phyloP scores from a whole-genome alignment of 2,329 filamentous ascomycete genomes.

The Lecanicillium sp. region DNA sequence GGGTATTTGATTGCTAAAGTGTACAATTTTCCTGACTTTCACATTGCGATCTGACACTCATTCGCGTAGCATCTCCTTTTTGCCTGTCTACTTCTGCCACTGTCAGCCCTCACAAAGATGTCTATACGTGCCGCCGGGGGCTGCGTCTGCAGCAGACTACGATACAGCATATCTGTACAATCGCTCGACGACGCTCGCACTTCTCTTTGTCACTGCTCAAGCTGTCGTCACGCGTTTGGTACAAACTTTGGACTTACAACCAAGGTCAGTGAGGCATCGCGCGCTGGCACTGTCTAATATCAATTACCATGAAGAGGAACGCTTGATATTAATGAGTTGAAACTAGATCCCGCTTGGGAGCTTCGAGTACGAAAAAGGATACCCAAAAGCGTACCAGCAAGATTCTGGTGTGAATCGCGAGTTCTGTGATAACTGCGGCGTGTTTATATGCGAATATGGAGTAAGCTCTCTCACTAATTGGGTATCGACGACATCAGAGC shows the following conservation, averaged over 20 bases:
- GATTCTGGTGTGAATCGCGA: slow-evolving; percentile 23
- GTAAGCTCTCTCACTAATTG: slow-evolving; percentile 10
- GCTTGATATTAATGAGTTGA: background rate
- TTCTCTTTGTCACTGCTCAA: slow-evolving; percentile 24
- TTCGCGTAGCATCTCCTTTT: no score
- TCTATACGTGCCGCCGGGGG: background rate
- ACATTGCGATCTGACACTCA: no score
- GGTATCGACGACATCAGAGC: background rate
- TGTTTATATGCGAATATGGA: slow-evolving; percentile 25
- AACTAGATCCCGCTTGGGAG: slow-evolving; percentile 16
- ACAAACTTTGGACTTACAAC: slow-evolving; percentile 25
- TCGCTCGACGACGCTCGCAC: slow-evolving; percentile 19
- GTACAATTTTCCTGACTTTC: no score
- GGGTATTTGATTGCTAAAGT: no score
- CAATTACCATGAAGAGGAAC: no score
- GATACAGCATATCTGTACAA: slow-evolving; percentile 16
- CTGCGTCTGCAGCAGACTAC: slow-evolving; percentile 12
- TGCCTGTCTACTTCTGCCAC: no score
- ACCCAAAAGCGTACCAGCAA: slow-evolving; percentile 19
- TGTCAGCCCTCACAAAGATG: no score
- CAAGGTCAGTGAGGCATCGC: slow-evolving; percentile 11
- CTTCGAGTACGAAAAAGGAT: slow-evolving; percentile 18
- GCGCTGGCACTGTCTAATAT: no score
- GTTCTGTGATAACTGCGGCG: slow-evolving; percentile 22
- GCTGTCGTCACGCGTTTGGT: slow-evolving; percentile 23